Evolutionary conservation across 495 filamentous ascomycete species (phyloP).

Genomic region (Lasiosphaeria hispida): DNA sequence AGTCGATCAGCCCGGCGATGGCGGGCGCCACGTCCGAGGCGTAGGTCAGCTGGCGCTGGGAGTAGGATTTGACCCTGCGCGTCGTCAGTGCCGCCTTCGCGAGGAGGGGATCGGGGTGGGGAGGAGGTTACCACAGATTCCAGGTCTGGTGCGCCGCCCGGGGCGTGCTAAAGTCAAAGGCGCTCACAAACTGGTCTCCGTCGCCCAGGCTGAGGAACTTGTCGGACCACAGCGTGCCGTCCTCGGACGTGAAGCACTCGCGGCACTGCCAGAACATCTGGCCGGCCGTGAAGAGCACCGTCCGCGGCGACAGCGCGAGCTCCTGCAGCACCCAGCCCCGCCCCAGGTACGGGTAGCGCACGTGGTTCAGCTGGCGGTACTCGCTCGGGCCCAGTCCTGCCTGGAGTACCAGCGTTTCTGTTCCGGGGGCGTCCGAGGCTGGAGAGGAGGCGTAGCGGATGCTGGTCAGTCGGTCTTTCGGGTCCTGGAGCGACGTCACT

Average conservation of each 20-base stretch:
- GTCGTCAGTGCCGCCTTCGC: too few relatives aligned
- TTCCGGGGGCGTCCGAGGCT: not conserved
- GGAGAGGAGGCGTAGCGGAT: not conserved
- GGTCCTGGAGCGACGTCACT: too few relatives aligned
- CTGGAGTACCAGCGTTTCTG: not conserved
- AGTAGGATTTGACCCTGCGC: not conserved
- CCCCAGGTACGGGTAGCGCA: not conserved
- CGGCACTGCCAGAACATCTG: conserved; percentile 9
- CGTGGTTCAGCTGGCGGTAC: not conserved
- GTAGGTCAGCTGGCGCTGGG: not conserved
- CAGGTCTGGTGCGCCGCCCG: not conserved
- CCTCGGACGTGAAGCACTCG: not conserved
- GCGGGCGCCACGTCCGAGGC: not conserved
- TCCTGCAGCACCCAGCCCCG: conserved; percentile 10
- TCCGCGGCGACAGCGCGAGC: not conserved
- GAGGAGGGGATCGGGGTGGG: too few relatives aligned
- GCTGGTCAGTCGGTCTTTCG: not conserved
- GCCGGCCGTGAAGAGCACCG: not conserved
- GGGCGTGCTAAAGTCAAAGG: not conserved
- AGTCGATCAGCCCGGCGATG: not conserved
- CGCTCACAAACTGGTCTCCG: too few relatives aligned
- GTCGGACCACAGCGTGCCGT: not conserved
- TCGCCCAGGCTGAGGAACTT: not conserved
- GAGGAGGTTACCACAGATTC: too few relatives aligned
- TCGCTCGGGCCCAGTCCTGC: not conserved